Evolutionary conservation across 352 stramenopile species (phyloP).

Genomic region (Pythium brassicae): DNA sequence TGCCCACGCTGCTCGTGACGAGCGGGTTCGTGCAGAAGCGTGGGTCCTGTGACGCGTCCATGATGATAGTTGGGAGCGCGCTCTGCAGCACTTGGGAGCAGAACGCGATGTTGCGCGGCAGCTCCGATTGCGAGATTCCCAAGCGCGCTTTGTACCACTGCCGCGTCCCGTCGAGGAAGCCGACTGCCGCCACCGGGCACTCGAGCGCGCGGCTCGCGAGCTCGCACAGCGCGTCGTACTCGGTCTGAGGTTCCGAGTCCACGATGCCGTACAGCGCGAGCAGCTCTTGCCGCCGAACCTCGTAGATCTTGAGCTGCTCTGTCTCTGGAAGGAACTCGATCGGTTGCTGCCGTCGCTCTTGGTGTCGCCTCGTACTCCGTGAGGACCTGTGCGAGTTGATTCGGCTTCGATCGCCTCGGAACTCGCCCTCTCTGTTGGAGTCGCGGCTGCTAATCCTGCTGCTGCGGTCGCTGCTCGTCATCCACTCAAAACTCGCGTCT

Average conservation of each 20-base stretch:
- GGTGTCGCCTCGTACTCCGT: background rate
- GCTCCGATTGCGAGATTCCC: conserved; percentile 55
- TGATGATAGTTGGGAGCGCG: conserved; percentile 59
- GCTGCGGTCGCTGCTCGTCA: conserved; percentile 11
- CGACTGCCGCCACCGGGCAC: conserved; percentile 58
- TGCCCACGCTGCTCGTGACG: conserved; percentile 81
- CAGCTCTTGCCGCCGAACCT: conserved; percentile 34
- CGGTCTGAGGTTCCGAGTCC: conserved; percentile 37
- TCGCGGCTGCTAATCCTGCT: background rate
- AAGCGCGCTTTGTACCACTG: conserved; percentile 78
- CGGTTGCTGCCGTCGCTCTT: background rate
- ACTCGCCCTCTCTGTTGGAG: background rate
- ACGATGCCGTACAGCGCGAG: conserved; percentile 40
- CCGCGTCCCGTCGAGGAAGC: conserved; percentile 47
- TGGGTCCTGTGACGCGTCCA: conserved; percentile 76
- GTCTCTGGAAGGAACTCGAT: conserved; percentile 46
- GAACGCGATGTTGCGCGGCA: conserved; percentile 62
- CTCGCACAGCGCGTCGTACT: conserved; percentile 73
- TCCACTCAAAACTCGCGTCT: background rate
- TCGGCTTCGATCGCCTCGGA: background rate
- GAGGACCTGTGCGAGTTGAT: background rate
- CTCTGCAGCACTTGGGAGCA: conserved; percentile 52
- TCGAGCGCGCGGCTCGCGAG: conserved; percentile 56
- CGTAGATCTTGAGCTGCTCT: conserved; percentile 46
- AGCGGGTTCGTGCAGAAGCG: conserved; percentile 86